Conservation (phyloP, 1,284 basidiomycete genomes). For the Ceratobasidium sp. region DNA sequence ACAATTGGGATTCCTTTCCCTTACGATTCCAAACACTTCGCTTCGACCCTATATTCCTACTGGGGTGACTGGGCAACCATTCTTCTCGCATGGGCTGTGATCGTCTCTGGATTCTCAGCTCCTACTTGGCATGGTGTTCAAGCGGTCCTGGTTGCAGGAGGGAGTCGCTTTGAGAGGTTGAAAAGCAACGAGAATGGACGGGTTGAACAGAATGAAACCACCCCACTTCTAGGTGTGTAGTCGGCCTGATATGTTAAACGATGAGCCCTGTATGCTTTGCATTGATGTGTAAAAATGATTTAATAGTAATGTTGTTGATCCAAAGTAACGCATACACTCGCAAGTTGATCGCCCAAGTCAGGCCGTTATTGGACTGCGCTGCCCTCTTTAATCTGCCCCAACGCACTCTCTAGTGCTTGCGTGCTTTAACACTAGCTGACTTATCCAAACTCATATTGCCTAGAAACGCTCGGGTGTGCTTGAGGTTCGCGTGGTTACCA, state of each 20-base stretch:
- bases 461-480: too few species aligned
- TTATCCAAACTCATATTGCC: constrained; percentile 93
- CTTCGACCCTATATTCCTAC: constrained; percentile 39
- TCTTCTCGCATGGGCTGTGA: constrained; percentile 31
- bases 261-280: not conserved
- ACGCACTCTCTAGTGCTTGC: constrained; percentile 90
- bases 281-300: not conserved
- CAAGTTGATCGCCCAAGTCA: constrained; percentile 55
- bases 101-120: constrained; percentile 9
- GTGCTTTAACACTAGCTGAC: constrained; percentile 88
- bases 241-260: not conserved
- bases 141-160: not conserved
- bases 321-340: not conserved
- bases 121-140: not conserved
- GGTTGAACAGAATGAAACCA: not conserved
- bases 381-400: constrained; percentile 87
- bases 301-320: not conserved
- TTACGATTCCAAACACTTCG: constrained; percentile 56
- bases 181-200: not conserved
- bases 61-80: constrained; percentile 41
- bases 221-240: not conserved
- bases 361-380: constrained; percentile 84
- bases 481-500: too few species aligned
- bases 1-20: constrained; percentile 69
- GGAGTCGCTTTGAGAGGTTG: not conserved